These are phyloP conservation scores for Coniochaeta sp. DNA, from an alignment of 2,329 filamentous ascomycete genomes.

Conservation along the genomic window DNA sequence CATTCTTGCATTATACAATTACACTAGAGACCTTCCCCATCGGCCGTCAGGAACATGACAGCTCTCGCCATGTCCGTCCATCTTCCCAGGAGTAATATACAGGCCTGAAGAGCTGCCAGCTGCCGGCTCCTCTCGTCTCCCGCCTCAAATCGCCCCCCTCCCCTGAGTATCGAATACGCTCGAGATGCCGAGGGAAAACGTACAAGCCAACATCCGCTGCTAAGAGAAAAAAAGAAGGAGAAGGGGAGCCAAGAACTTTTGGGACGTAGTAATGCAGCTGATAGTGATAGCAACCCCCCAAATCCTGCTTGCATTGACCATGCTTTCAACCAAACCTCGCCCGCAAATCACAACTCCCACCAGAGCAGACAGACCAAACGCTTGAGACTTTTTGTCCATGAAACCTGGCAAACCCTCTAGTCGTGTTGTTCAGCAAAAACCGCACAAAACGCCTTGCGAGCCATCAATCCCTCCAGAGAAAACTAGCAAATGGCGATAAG, in stretches of 20 bases:
- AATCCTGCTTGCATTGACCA: not conserved
- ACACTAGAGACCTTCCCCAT: not conserved
- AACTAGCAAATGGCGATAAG: not conserved
- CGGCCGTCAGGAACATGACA: not conserved
- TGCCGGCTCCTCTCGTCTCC: not conserved
- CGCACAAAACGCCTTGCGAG: not conserved
- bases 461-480: not conserved
- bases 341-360: not conserved
- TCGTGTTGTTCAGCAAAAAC: not conserved
- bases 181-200: not conserved
- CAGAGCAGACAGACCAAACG: not conserved
- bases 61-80: not conserved
- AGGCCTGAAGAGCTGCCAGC: not conserved
- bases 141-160: not conserved
- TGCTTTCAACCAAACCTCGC: not conserved
- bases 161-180: not conserved
- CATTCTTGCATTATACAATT: not conserved
- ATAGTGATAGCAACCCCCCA: not conserved
- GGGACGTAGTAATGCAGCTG: not conserved
- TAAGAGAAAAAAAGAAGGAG: not conserved
- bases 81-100: not conserved
- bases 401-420: not conserved
- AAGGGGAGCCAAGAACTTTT: not conserved
- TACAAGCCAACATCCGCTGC: not conserved
- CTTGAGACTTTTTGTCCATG: not conserved